phyloP scores from a whole-genome alignment of 441 rosid genomes.

The Jatropha podagrica region DNA sequence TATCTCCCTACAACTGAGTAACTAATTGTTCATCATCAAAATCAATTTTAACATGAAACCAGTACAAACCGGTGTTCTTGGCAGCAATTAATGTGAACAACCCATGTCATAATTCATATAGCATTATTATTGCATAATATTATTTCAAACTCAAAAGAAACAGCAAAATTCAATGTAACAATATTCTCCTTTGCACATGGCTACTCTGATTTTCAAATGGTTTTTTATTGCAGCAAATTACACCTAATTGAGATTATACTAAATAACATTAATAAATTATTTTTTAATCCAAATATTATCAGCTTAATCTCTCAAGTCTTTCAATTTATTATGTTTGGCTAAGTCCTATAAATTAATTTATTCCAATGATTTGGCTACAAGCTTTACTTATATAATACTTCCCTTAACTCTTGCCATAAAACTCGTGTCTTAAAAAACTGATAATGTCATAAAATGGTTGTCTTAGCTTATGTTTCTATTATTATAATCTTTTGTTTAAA shows the following conservation, averaged over 20 bases:
- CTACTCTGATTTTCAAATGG: not conserved
- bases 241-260: too few relatives aligned
- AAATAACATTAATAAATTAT: too few relatives aligned
- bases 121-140: too few relatives aligned
- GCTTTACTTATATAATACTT: not conserved
- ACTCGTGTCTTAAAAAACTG: not conserved
- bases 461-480: not conserved
- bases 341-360: not conserved
- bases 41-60: too few relatives aligned
- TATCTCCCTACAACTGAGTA: too few relatives aligned
- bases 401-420: not conserved
- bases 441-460: not conserved
- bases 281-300: too few relatives aligned
- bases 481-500: not conserved
- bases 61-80: too few relatives aligned
- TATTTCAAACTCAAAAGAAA: too few relatives aligned
- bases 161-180: not conserved
- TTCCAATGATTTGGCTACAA: not conserved
- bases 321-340: not conserved
- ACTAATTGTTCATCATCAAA: too few relatives aligned
- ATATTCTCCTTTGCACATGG: not conserved
- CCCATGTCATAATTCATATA: too few relatives aligned
- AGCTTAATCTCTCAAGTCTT: not conserved
- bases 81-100: too few relatives aligned
- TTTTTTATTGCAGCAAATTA: too few relatives aligned